Base-by-base conservation (phyloP, 345 rosid species). In the Moringa oleifera region DNA sequence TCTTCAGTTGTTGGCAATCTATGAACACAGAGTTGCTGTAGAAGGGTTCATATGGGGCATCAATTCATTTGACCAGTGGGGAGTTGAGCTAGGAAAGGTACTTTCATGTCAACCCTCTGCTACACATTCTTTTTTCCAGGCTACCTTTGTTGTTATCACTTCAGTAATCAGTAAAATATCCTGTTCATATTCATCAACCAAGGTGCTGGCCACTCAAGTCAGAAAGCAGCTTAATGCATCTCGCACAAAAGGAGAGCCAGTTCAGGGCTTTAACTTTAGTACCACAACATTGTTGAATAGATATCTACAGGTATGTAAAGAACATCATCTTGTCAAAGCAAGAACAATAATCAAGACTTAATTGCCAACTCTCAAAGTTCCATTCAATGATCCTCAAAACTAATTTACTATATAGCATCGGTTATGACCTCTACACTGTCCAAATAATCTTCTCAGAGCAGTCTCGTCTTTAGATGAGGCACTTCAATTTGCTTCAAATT, bases 1-100 rank as follows among this genome's bases (percentile, higher is more conserved):
- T 55, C 67, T 68, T 61, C 88, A 88, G 96, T 76, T 94, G 74
- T 66, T 94, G 77, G 95, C 96, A 31, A 85, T 91, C 66, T 90
- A 90, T 65, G 97, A 94, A 73, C 99, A 90, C 77, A 83, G 96
- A 84, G 81, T 94, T 55, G 97, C 91, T 10, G 97, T 86, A 49
- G 88, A 94, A 85, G 97, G 99, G 65, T 88, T 94, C 67, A 51
- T 88, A 21, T 90, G 99, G 99, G 96, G 95, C 72, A 88, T 94
- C 74, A 94, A 94, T 70, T 94, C 99, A 60, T 94, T 94, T 62
- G 99, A 94, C 70, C 97, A 94, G 76, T 94, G 99, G 99, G 99
- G 99, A 73, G 99, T 90, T 47, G 99, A 94, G 82, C 68, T 94
- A 54, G 97, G 99, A 53, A 94, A 94, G 95, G 99, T 94, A 68